Evolutionary conservation across 345 rosid genomes (phyloP), one percentile per base, ranked within the genome.

Genomic region (Dovyalis caffra): DNA sequence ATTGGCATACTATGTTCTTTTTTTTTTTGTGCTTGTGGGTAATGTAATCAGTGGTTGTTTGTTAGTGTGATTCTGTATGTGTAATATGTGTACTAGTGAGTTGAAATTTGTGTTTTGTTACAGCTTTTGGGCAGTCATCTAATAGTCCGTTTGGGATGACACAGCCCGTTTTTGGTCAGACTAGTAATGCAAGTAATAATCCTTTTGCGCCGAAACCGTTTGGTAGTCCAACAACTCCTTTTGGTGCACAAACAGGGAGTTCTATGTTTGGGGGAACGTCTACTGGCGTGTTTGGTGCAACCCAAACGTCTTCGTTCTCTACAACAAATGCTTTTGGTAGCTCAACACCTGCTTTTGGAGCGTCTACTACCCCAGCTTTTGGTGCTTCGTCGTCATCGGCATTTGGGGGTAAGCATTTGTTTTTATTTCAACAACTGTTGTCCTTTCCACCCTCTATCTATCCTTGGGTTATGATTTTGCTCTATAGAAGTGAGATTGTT

Each of bases 41-140:
- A 33, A 14, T 69, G 58, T 31, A 18, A 47, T 47, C 16, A 12
- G 47, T 40, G 47, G 47, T n/a, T 69, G 15, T 37, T 7, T 70
- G 49, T 57, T 25, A 23, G 45, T 23, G 18, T 18, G 25, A 26
- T 0, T 45, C 20, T 18, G 25, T 63, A 37, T 29, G 37, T 32
- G 28, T 35, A 2, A 33, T 35, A 26, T 25, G 34, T 32, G 28
- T 20, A 12, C 40, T 74, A 25, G 81, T 58, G 47, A n/a, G 33
- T 58, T 25, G 33, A 20, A 63, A 68, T 66, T 67, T 53, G 6
- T 33, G 28, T 66, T 66, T 25, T 35, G 81, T 29, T 63, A 72
- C 91, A 94, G 97, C 90, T 72, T 94, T 91, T 79, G 97, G 97
- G 86, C 95, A 92, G 82, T 77, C 92, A 60, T 77, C 96, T 25